Conservation (phyloP, 768 basidiomycete genomes). For the Suillus ampliporus region DNA sequence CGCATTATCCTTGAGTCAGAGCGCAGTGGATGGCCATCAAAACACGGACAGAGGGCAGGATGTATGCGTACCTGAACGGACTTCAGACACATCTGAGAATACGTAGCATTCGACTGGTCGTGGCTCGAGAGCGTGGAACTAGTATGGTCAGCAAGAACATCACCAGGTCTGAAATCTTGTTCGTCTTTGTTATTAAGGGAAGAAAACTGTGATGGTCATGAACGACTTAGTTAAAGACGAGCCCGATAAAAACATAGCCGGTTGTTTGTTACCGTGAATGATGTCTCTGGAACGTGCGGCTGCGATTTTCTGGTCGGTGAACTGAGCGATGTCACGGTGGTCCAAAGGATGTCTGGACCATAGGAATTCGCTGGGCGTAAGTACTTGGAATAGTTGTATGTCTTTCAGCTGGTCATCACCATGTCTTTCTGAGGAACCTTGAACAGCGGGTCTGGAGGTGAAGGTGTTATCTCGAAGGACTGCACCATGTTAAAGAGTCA, state of each 20-base stretch:
- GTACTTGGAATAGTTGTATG: conserved; percentile 13
- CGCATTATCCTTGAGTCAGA: not conserved
- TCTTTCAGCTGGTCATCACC: not conserved
- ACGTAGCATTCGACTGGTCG: no score
- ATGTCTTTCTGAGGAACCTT: conserved; percentile 32
- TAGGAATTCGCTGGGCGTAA: not conserved
- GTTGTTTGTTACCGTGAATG: not conserved
- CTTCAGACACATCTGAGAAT: not conserved
- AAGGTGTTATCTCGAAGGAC: conserved; percentile 35
- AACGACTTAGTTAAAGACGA: not conserved
- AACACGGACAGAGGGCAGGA: not conserved
- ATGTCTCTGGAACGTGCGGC: not conserved
- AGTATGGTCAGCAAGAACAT: not conserved
- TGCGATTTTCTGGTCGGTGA: conserved; percentile 27
- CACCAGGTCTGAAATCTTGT: not conserved
- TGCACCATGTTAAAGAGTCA: conserved; percentile 8
- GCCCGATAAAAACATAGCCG: not conserved
- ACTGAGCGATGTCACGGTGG: conserved; percentile 18
- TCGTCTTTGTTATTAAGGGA: not conserved
- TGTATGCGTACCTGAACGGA: not conserved
- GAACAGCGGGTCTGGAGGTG: conserved; percentile 30
- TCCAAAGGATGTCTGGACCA: not conserved
- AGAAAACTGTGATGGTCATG: not conserved
- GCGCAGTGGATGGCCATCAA: not conserved
- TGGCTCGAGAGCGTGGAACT: not conserved